These are phyloP conservation scores for Ogataea pini DNA, from an alignment of 805 yeast species.

Conservation along the genomic window DNA sequence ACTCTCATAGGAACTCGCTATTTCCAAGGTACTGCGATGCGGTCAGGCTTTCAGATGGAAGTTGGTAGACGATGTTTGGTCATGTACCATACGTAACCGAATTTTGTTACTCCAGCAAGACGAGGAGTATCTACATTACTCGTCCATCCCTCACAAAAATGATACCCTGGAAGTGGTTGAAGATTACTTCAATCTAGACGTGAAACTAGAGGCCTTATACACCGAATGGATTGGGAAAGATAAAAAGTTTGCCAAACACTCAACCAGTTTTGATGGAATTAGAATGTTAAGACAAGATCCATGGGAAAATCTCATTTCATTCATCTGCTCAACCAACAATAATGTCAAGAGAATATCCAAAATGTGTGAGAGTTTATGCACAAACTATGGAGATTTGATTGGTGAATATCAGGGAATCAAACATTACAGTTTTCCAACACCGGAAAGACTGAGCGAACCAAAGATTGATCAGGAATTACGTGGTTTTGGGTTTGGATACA, in stretches of 20 bases:
- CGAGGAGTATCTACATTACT: constrained; percentile 49
- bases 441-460: constrained; percentile 46
- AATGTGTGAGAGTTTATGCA: constrained; percentile 83
- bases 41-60: constrained; percentile 89
- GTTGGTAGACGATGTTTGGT: constrained; percentile 61
- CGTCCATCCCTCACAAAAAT: constrained; percentile 40
- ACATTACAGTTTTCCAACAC: constrained; percentile 75
- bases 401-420: constrained; percentile 52
- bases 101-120: constrained; percentile 70
- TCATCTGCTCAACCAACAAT: constrained; percentile 94
- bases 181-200: constrained; percentile 71
- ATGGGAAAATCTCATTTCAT: constrained; percentile 90
- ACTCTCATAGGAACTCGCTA: constrained; percentile 49
- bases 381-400: constrained; percentile 65
- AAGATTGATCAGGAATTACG: constrained; percentile 41
- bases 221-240: constrained; percentile 63
- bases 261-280: constrained; percentile 59
- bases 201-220: constrained; percentile 56
- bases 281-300: constrained; percentile 92
- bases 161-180: constrained; percentile 45
- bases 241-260: constrained; percentile 41
- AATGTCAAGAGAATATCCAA: constrained; percentile 90
- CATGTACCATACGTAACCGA: constrained; percentile 58
- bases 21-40: constrained; percentile 69
- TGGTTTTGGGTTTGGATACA: constrained; percentile 75